A percentile compares a stretch with the other conserved stretches of the same genome.
Evolutionary conservation across 2,329 filamentous ascomycete genomes (phyloP).

Genomic region (Chaetomium sp.): DNA sequence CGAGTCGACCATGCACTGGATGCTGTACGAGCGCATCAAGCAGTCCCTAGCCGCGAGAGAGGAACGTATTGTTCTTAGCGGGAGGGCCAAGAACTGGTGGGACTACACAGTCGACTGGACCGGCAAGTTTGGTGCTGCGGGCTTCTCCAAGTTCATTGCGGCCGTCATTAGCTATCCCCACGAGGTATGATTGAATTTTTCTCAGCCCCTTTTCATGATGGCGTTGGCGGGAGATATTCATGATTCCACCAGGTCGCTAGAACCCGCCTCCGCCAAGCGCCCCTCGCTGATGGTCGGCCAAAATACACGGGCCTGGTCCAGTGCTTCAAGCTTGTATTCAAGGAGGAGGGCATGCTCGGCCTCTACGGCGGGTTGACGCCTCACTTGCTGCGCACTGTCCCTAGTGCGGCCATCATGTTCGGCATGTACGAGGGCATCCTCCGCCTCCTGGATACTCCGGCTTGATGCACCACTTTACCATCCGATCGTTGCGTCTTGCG

Average conservation of each 20-base stretch:
- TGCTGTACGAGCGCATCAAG: constrained; percentile 92
- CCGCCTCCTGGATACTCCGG: constrained; percentile 35
- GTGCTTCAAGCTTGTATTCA: constrained; percentile 82
- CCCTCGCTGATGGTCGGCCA: constrained; percentile 60
- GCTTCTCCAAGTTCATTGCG: constrained; percentile 78
- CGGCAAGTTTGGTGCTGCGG: constrained; percentile 72
- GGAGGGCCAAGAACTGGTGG: constrained; percentile 60
- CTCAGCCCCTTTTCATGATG: neutral
- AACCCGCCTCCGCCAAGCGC: constrained; percentile 78
- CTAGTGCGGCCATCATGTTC: constrained; percentile 93
- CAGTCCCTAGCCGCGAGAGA: constrained; percentile 60
- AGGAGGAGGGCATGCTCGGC: constrained; percentile 78
- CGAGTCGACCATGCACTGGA: constrained; percentile 88
- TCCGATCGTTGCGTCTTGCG: too few species aligned
- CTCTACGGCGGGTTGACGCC: constrained; percentile 89
- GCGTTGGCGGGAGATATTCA: constrained; percentile 5
- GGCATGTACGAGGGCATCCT: constrained; percentile 69
- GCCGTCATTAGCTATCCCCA: constrained; percentile 85
- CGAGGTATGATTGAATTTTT: constrained; percentile 50
- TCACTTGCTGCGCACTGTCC: constrained; percentile 84
- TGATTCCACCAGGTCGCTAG: constrained; percentile 56
- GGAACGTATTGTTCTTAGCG: constrained; percentile 48
- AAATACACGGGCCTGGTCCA: constrained; percentile 88
- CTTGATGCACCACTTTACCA: constrained; percentile 5
- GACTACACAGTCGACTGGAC: constrained; percentile 72